Evolutionary conservation across 371 early-diverging fungal species (phyloP).

Genomic region (Neoconidiobolus thromboides): DNA sequence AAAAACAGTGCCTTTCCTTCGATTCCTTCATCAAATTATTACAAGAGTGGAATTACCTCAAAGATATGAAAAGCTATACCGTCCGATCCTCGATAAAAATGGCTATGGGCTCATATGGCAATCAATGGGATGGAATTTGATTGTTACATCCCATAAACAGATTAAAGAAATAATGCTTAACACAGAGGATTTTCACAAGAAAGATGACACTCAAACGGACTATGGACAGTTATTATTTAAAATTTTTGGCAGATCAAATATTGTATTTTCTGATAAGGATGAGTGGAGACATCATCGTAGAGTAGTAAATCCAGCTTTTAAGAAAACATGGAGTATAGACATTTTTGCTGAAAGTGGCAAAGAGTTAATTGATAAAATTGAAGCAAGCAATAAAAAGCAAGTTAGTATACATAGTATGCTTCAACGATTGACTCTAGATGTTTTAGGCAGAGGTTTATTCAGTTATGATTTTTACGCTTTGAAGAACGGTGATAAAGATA

Average conservation of each 20-base stretch:
- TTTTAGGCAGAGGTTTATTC: constrained; percentile 1
- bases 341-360: background rate
- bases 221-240: background rate
- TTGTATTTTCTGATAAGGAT: background rate
- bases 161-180: background rate
- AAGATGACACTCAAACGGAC: background rate
- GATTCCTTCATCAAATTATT: too few species aligned
- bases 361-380: background rate
- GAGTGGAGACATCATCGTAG: constrained; percentile 6
- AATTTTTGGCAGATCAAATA: background rate
- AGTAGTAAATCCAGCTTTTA: constrained; percentile 8
- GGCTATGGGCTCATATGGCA: too few species aligned
- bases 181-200: background rate
- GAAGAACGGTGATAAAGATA: background rate
- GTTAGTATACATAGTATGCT: background rate
- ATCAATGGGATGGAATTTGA: too few species aligned
- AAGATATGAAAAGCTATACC: too few species aligned
- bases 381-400: background rate
- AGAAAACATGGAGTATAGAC: background rate
- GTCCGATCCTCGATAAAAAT: too few species aligned
- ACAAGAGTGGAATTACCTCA: too few species aligned
- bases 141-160: background rate
- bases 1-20: too few species aligned
- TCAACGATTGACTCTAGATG: constrained; percentile 1
- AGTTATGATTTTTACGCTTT: background rate